Percentiles rank a stretch among this genome's conserved stretches.
phyloP scores from a whole-genome alignment of 2,329 filamentous ascomycete species.

The Alternaria metachromatica region DNA sequence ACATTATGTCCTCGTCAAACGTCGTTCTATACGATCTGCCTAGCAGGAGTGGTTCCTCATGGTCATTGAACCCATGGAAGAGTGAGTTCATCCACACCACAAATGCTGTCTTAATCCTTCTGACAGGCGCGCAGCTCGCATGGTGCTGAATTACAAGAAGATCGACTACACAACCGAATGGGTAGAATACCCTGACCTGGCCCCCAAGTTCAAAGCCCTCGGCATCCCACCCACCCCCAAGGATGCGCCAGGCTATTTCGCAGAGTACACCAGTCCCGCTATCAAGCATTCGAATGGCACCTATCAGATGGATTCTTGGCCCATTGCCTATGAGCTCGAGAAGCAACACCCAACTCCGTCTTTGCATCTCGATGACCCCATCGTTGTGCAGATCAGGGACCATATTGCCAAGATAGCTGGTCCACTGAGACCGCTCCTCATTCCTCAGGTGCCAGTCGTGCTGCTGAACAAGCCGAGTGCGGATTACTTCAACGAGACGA shows the following conservation, averaged over 20 bases:
- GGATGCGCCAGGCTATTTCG: slow-evolving; percentile 37
- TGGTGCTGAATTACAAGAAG: slow-evolving; percentile 71
- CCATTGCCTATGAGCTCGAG: slow-evolving; percentile 67
- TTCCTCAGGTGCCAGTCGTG: slow-evolving; percentile 57
- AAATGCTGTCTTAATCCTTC: neutral
- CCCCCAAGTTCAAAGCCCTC: slow-evolving; percentile 56
- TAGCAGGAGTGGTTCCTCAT: slow-evolving; percentile 58
- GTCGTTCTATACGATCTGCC: slow-evolving; percentile 70
- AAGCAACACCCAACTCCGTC: slow-evolving; percentile 63
- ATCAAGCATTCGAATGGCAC: slow-evolving; percentile 63
- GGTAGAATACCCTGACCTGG: slow-evolving; percentile 72
- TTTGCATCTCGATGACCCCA: slow-evolving; percentile 63
- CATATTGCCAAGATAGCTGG: slow-evolving; percentile 41
- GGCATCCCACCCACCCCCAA: slow-evolving; percentile 57
- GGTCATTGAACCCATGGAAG: slow-evolving; percentile 77
- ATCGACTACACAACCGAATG: slow-evolving; percentile 73
- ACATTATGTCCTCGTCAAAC: slow-evolving; percentile 37
- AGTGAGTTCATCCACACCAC: slow-evolving; percentile 52
- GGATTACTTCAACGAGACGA: slow-evolving; percentile 64
- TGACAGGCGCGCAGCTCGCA: slow-evolving; percentile 58
- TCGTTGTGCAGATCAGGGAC: slow-evolving; percentile 55
- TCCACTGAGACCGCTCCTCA: slow-evolving; percentile 23
- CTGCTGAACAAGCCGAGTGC: slow-evolving; percentile 61
- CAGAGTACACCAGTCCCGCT: slow-evolving; percentile 63
- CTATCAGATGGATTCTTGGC: slow-evolving; percentile 69